Evolutionary conservation across 148 eudicot species (phyloP).

Genomic region (Mesembryanthemum crystallinum): DNA sequence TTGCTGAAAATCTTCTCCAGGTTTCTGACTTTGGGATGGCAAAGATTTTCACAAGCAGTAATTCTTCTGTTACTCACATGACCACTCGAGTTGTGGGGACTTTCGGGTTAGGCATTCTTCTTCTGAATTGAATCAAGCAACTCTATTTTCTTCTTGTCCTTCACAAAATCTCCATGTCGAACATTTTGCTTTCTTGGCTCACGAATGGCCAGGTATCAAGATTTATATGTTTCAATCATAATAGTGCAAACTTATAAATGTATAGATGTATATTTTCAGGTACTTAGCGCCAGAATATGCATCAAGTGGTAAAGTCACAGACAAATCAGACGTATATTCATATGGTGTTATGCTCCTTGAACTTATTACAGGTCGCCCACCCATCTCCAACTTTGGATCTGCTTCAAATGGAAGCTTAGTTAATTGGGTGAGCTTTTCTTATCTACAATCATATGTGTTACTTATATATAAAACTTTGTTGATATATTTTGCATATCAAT

Average conservation of each 20-base stretch:
- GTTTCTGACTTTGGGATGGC: constrained; percentile 59
- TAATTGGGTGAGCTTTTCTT: constrained; percentile 32
- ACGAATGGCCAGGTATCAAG: too few relatives aligned
- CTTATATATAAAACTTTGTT: not conserved
- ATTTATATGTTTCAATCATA: not conserved
- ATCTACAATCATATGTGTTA: not conserved
- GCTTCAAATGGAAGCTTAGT: constrained; percentile 39
- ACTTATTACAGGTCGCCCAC: constrained; percentile 47
- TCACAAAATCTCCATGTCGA: not conserved
- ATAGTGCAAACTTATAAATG: not conserved
- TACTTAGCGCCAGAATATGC: constrained; percentile 55
- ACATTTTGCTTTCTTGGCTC: not conserved
- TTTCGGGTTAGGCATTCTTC: constrained; percentile 39
- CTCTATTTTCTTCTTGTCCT: not conserved
- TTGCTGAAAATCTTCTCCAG: constrained; percentile 20
- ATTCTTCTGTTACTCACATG: constrained; percentile 42
- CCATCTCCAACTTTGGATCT: constrained; percentile 34
- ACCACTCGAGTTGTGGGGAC: constrained; percentile 58
- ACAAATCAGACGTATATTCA: constrained; percentile 51
- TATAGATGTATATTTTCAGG: constrained; percentile 11
- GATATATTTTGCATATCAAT: not conserved
- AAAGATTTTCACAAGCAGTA: constrained; percentile 38
- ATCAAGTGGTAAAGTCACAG: constrained; percentile 49
- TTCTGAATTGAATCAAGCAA: not conserved
- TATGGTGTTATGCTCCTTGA: constrained; percentile 55